Evolutionary conservation across 164 flowering plant species (phyloP).

Genomic region (Dillenia turbinata): DNA sequence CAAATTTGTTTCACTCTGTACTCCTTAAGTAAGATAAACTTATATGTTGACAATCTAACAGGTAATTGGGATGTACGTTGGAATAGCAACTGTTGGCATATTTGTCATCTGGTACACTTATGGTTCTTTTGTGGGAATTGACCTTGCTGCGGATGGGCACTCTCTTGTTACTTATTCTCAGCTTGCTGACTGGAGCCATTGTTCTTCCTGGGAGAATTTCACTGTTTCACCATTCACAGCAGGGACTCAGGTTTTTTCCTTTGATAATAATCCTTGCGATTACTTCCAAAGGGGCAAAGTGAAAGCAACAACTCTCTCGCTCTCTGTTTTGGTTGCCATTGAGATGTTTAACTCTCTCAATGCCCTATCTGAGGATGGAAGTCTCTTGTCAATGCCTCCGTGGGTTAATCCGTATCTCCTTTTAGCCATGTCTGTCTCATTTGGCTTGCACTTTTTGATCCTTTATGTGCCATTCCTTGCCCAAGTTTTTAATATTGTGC

Average conservation of each 20-base stretch:
- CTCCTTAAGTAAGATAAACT: no score
- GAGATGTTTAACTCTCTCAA: slow-evolving; percentile 67
- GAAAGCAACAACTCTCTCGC: slow-evolving; percentile 61
- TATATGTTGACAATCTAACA: slow-evolving; percentile 7
- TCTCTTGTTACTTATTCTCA: slow-evolving; percentile 55
- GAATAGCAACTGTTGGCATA: slow-evolving; percentile 59
- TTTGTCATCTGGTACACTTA: slow-evolving; percentile 64
- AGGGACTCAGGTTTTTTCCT: slow-evolving; percentile 32
- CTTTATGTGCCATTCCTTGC: slow-evolving; percentile 63
- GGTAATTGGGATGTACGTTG: slow-evolving; percentile 66
- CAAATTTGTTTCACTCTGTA: no score
- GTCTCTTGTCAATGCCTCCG: slow-evolving; percentile 57
- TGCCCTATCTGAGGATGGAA: slow-evolving; percentile 56
- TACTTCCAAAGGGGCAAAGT: slow-evolving; percentile 54
- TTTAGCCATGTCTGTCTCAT: slow-evolving; percentile 59
- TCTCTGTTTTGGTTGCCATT: slow-evolving; percentile 59
- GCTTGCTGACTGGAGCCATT: slow-evolving; percentile 57
- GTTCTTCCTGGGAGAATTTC: slow-evolving; percentile 45
- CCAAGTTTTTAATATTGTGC: slow-evolving; percentile 52
- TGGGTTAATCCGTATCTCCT: slow-evolving; percentile 69
- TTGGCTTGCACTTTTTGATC: slow-evolving; percentile 54
- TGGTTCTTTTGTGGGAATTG: slow-evolving; percentile 46
- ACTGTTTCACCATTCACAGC: slow-evolving; percentile 50
- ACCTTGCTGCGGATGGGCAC: slow-evolving; percentile 55
- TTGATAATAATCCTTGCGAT: slow-evolving; percentile 47